Evolutionary conservation across 345 rosid species (phyloP), one percentile per base, ranked within the genome.

Genomic region (Carallia brachiata): DNA sequence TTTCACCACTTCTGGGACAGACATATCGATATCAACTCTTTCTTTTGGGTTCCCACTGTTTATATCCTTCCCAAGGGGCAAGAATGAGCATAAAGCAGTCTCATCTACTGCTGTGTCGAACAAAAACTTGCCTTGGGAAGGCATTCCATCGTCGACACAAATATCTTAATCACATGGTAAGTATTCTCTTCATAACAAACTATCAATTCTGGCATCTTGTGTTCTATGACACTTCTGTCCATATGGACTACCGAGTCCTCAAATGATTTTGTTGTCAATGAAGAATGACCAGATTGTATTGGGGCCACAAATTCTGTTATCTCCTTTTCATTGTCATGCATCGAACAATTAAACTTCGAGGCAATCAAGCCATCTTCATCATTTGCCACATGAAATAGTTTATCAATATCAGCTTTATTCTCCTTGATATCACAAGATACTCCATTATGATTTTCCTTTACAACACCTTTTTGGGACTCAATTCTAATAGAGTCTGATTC

Each of bases 81-180:
- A 53, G 63, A 53, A 52, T 55, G 68, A 18, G 61, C 58, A 53
- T 28, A 65, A 48, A 28, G 56, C 73, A 40, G 74, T 79, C 73
- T 75, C 80, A 1, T 77, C 79, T 39, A 70, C 55, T 61, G n/a
- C 69, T 65, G 67, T 67, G 54, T 81, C 85, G 55, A 85, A 86
- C 73, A 83, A 79, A 65, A 87, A 81, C 80, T 79, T 86, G 68
- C 79, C 88, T 31, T 82, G 80, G 27, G 80, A 76, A 36, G 87
- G 89, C 19, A 90, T 78, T 62, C 84, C 93, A 70, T 95, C 90
- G 36, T 95, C 96, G 3, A 92, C 54, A 34, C 96, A 90, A 16
- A 92, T 89, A 69, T 90, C 82, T 91, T 94, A 34, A 89, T 80
- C 1, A 80, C 81, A 73, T 83, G 82, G 69, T 70, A 82, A 52